Evolutionary conservation across 306 rosid species (phyloP), one percentile per base, ranked within the genome.

Genomic region (Gynostemma pentaphyllum): DNA sequence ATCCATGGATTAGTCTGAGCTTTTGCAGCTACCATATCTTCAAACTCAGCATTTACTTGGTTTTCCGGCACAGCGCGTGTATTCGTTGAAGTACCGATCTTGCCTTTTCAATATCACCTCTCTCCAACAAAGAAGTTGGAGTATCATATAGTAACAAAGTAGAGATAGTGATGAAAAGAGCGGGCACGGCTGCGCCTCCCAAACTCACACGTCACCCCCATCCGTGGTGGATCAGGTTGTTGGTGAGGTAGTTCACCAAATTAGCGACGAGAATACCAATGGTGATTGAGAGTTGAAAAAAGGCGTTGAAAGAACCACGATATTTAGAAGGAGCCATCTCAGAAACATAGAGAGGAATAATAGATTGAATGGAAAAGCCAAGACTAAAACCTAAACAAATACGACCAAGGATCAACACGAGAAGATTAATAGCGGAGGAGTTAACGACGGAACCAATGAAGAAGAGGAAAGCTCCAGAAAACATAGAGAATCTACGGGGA

Each of bases 341-440:
- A 2, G 87, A 82, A 26, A 89, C 82, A 65, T 84, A 89, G 45
- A 89, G 51, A 0, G 95, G 92, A 18, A 91, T n/a, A n/a, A n/a
- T 83, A 9, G 80, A 90, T 63, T 89, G 95, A 69, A 76, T 83
- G 5, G 95, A 86, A 69, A 89, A 86, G 85, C 96, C n/a, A n/a
- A n/a, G n/a, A n/a, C n/a, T n/a, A 14, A 89, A 45, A 0, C 95
- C 90, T 1, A 89, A 88, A 67, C 86, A 52, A 55, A 89, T 39
- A 21, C 96, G 95, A 12, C 95, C 96, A 10, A 83, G 28, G 41
- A 89, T 86, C 64, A 86, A 87, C 95, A 86, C 83, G 8, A 75
- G 68, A 57, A 86, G 47, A 59, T 83, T 83, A 42, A 61, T 74
- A 2, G 95, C 84, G 4, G 71, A 86, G 7, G 92, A 95, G 4